Evolutionary conservation across 177 flowering plant species (phyloP), one percentile per base, ranked within the genome.

Genomic region (Telopea speciosissima): DNA sequence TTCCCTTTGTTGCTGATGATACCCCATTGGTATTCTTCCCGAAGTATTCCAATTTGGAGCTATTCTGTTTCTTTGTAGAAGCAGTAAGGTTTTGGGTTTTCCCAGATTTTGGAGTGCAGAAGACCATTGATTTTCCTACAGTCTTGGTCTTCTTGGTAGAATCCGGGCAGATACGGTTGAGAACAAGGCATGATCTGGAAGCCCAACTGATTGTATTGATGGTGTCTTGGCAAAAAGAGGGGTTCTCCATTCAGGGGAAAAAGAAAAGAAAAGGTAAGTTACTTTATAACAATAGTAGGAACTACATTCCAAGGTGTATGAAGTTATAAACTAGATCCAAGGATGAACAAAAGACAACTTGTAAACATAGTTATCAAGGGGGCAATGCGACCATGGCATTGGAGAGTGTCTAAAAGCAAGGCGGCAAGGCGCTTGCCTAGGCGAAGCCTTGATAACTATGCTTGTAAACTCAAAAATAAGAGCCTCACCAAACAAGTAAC

Each of bases 171-270:
- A 66, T 54, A 42, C 74, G 73, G 52, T 76, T 71, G 36, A 42
- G 62, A 68, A 79, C 77, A 82, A 79, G 83, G 70, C 79, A 82
- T 63, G 81, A 79, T 25, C 90, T 85, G 68, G 91, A 83, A 65
- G 89, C 90, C 70, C 86, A 79, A 68, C 80, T 89, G 45, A 80
- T 33, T 76, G 83, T 79, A 61, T 81, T 75, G 24, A 86, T 67
- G 44, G 92, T 85, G 66, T 92, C 97, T 85, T 83, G 88, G 82
- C 91, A 86, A 67, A 80, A 73, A 10, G 66, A 71, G 71, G 89
- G 87, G 61, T 84, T 85, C 97, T 90, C 25, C 75, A 73, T 62
- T 45, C 23, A 42, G 24, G 16, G n/a, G 24, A 52, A 28, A 42
- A 21, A 11, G n/a, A 25, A 52, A 28, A 72, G 24, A 42, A 67